Base-by-base conservation (phyloP, 768 basidiomycete species). In the Lyophyllum atratum region DNA sequence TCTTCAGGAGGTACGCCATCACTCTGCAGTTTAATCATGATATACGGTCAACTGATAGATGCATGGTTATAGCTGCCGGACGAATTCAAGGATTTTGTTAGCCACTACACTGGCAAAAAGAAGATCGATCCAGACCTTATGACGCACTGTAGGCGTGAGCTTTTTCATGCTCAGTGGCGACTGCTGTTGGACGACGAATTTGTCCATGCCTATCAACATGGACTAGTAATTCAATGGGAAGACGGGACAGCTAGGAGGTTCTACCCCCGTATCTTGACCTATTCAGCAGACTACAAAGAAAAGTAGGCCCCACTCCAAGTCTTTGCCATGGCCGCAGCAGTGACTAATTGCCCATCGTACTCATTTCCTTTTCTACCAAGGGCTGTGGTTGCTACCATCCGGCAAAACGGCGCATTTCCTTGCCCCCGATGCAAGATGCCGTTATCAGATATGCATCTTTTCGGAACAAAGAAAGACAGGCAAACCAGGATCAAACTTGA, bases 271-370 rank as follows among this genome's bases (percentile, higher is more conserved):
- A 55, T 74, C 10, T 67, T 72, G 42, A 70, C 67, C 7, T 73
- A 71, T 49, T 67, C 68, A 4, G 71, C 70, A 1, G 72, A 74
- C 49, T 74, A 72, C 58, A 71, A 69, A 10, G 72, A 73, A 56
- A 72, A 71, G 72, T 72, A 31, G 31, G 63, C 50, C 31, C 29
- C 28, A 31, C 19, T 48, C 8, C 22, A 24, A 24, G 9, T 31
- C 14, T n/a, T n/a, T 31, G 7, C 17, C n/a, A 28, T 28, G 8
- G 6, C 26, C 19, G 6, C 26, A 8, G 26, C 3, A 15, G 14
- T 19, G 7, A 17, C 17, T 14, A 21, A 19, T 25, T 25, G 11
- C 24, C 31, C 2, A 26, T 39, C 8, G 1, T 6, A 31, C 29
- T 31, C 29, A 31, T 11, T 5, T 11, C 29, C 29, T 31, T 5